Evolutionary conservation across 257 asterid genomes (phyloP), one percentile per base, ranked within the genome.

Genomic region (Knoxia roxburghii): DNA sequence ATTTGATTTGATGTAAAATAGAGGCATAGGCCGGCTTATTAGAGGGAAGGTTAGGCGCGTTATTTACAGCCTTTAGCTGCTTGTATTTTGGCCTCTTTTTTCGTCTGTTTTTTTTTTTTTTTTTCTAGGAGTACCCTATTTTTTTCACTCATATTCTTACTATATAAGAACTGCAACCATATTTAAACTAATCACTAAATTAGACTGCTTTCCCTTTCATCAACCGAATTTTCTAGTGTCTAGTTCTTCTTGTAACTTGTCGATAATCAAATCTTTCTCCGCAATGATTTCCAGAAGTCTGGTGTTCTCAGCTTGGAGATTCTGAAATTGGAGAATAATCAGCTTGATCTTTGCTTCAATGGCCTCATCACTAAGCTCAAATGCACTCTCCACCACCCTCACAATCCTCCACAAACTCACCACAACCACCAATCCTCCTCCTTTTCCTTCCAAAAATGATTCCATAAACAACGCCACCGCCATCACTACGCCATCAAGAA

Each of bases 321-420:
- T 57, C 41, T 78, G 73, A 61, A 78, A 78, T 51, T 78, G 76
- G 35, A 55, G 54, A 61, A 78, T 66, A 48, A 73, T 55, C 0
- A 61, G 59, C 27, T 61, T 35, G 40, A 78, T 73, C 50, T 73
- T 61, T 53, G 73, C 72, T 66, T 78, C 76, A 66, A 78, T 74
- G 43, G 79, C 72, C 68, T 78, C 74, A 67, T 77, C 82, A 37
- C 79, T 70, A 0, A 78, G 30, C 74, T 78, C 82, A 56, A 78
- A 78, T 15, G 79, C 79, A 70, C 76, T 60, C 69, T 73, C 82
- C 32, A 77, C 65, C 61, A 77, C 71, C 69, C 78, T 69, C 54
- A 73, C 73, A 64, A 73, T 60, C n/a, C 82, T 55, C 82, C 82
- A 73, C 72, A 78, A 41, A 24, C 79, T 73, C 54, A 73, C 79